Base-by-base conservation (phyloP, 495 filamentous ascomycete genomes). In the Cetradonia linearis region DNA sequence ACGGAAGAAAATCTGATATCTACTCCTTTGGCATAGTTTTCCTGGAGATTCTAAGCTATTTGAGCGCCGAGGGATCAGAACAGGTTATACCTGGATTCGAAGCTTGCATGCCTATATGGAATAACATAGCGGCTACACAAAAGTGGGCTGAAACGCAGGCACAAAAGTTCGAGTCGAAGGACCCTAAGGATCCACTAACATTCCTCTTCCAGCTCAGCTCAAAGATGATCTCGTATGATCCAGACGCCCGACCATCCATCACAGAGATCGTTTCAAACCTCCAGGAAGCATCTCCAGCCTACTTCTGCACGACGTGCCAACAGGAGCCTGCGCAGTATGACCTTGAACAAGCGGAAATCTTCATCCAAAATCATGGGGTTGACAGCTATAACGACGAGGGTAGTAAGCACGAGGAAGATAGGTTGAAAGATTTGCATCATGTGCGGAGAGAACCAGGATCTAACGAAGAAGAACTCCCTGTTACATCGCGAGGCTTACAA, bases 1-100 rank as follows among this genome's bases (percentile, higher is more conserved):
- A 62, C 36, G 61, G 55, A 16, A 55, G 61, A 14, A 56, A 33
- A 20, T 40, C 61, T 13, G 55, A 62, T 44, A 53, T 58, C 30
- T 58, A 52, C 46, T 55, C 55, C 1, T 49, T 57, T 7, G 61
- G 61, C 31, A 52, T 56, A 10, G 55, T 58, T 14, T 62, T 58
- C 25, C 36, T 62, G 11, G 61, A 62, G 46, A 28, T 62, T 2
- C 46, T 62, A 10, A 28, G 30, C 20, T 16, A 31, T 30, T 25
- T 62, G 20, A 44, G 27, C 13, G 40, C 36, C 14, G 23, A 42
- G 33, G 48, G 25, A 14, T 16, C 48, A 40, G n/a, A 50, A 14
- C 1, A 38, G 6, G 10, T 40, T 8, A 16, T 50, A n/a, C 56
- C 56, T 18, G 16, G n/a, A 28, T 59, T 50, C 33, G 30, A 59